Percentiles rank a stretch among this genome's conserved stretches.
Evolutionary conservation across 345 rosid species (phyloP).

Genomic region (Linum trigynum): DNA sequence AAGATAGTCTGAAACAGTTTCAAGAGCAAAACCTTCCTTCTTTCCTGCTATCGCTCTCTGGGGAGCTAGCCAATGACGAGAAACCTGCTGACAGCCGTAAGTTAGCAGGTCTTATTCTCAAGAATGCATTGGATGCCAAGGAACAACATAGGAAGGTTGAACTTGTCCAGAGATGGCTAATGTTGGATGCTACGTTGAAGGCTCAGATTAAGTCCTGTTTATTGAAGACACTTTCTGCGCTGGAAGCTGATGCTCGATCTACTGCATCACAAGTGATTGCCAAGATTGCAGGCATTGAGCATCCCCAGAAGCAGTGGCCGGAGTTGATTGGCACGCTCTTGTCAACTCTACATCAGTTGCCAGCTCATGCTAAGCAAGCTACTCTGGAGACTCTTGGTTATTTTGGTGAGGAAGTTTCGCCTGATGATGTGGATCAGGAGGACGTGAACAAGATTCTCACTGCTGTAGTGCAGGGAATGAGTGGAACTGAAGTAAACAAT

Average conservation of each 20-base stretch:
- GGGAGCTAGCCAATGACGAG: slow-evolving; percentile 71
- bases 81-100: slow-evolving; percentile 77
- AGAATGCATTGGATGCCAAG: slow-evolving; percentile 86
- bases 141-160: slow-evolving; percentile 53
- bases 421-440: slow-evolving; percentile 74
- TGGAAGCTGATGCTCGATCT: slow-evolving; percentile 66
- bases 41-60: slow-evolving; percentile 59
- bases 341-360: slow-evolving; percentile 65
- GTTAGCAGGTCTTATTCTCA: slow-evolving; percentile 84
- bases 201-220: slow-evolving; percentile 74
- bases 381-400: slow-evolving; percentile 85
- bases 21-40: slow-evolving; percentile 76
- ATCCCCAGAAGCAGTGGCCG: slow-evolving; percentile 92
- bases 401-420: slow-evolving; percentile 86
- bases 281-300: slow-evolving; percentile 80
- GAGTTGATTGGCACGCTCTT: slow-evolving; percentile 61
- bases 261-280: slow-evolving; percentile 92
- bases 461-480: slow-evolving; percentile 98
- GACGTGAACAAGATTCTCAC: slow-evolving; percentile 90
- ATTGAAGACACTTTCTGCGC: slow-evolving; percentile 57
- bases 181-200: slow-evolving; percentile 46
- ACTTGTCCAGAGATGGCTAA: slow-evolving; percentile 73
- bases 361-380: slow-evolving; percentile 64
- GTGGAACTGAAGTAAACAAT: slow-evolving; percentile 50
- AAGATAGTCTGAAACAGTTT: slow-evolving; percentile 54